These are phyloP conservation scores for Trematosphaeria pertusa DNA, from an alignment of 2,329 filamentous ascomycete species.

Conservation along the genomic window DNA sequence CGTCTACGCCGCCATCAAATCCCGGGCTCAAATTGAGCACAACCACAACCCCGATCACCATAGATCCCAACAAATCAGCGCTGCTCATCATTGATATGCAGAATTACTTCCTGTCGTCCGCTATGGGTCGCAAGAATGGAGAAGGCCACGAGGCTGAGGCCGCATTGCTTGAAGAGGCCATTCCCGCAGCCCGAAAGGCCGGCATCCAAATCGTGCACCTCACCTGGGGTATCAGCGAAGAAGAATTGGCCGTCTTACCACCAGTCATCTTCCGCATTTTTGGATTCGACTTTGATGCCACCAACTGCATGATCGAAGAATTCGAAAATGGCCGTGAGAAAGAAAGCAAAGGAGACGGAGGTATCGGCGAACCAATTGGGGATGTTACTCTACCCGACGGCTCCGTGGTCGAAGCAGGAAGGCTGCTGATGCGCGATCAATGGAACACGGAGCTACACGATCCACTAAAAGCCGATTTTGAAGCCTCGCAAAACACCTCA, in stretches of 20 bases:
- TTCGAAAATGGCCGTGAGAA: constrained; percentile 4
- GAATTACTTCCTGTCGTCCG: constrained; percentile 50
- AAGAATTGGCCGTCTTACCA: constrained; percentile 27
- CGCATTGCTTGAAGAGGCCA: constrained; percentile 41
- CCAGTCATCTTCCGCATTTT: constrained; percentile 9
- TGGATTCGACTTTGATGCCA: constrained; percentile 4
- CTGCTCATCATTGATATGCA: constrained; percentile 55
- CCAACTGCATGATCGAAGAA: no score
- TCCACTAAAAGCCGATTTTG: no score
- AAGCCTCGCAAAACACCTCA: no score
- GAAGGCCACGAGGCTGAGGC: constrained; percentile 36
- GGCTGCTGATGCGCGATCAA: constrained; percentile 6
- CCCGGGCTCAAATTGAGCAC: constrained; percentile 30
- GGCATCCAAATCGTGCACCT: constrained; percentile 50
- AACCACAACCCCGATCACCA: constrained; percentile 35
- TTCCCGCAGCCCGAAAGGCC: constrained; percentile 49
- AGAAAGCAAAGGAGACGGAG: no score
- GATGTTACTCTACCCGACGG: constrained; percentile 6
- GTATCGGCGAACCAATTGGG: constrained; percentile 5
- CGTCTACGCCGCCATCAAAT: constrained; percentile 26
- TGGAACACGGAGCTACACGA: constrained; percentile 13
- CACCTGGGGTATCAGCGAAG: constrained; percentile 51
- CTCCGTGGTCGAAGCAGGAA: constrained; percentile 5
- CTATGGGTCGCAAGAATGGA: constrained; percentile 28
- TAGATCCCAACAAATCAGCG: constrained; percentile 46